phyloP scores from a whole-genome alignment of 2,329 filamentous ascomycete genomes.

The Myrmaecium sp. region DNA sequence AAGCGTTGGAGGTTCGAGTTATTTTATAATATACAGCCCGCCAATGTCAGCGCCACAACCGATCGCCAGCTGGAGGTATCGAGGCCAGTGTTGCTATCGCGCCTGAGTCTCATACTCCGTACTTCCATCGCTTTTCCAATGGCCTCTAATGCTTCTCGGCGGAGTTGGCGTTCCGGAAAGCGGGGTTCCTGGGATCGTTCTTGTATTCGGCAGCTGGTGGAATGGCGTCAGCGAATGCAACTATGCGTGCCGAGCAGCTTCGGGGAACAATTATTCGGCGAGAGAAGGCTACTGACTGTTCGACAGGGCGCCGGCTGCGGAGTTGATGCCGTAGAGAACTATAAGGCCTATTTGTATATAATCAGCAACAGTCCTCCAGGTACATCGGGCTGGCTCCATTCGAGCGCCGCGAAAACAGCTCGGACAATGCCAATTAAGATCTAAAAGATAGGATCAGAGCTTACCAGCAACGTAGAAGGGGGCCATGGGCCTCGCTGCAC shows the following conservation, averaged over 20 bases:
- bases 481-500: slow-evolving; percentile 69
- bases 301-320: slow-evolving; percentile 59
- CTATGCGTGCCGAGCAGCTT: slow-evolving; percentile 1
- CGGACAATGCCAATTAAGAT: no score
- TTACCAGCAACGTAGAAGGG: slow-evolving; percentile 93
- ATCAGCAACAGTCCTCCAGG: no score
- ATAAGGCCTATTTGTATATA: slow-evolving; percentile 66
- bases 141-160: no score
- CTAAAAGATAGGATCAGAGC: slow-evolving; percentile 18
- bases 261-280: slow-evolving; percentile 1
- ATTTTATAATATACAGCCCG: no score
- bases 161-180: slow-evolving; percentile 15
- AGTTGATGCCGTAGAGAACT: slow-evolving; percentile 84
- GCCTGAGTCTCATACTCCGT: no score
- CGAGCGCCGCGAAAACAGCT: neutral
- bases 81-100: no score
- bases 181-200: slow-evolving; percentile 86
- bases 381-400: no score
- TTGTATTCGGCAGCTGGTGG: slow-evolving; percentile 78
- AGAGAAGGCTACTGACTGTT: slow-evolving; percentile 44
- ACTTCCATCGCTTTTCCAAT: no score
- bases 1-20: no score
- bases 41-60: no score
- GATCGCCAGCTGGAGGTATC: no score
- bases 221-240: neutral